Percentiles rank a stretch among this genome's conserved stretches.
These are phyloP conservation scores for Globisporangium megalacanthum DNA, from an alignment of 352 stramenopile species.

Conservation along the genomic window DNA sequence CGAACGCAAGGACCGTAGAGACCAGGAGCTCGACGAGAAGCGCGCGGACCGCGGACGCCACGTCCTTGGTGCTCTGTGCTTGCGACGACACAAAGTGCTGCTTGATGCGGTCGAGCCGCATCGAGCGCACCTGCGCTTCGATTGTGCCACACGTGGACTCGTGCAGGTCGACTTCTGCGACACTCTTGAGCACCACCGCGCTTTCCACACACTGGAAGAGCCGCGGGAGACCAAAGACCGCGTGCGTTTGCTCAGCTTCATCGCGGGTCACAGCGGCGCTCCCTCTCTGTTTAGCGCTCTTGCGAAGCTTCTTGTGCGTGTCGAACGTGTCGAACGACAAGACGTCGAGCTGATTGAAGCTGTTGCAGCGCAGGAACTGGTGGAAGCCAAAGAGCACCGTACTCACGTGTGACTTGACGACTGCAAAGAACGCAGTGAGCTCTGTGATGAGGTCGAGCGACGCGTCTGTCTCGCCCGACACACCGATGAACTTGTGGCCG, in stretches of 20 bases:
- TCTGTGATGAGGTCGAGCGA: conserved; percentile 17
- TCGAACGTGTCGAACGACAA: conserved; percentile 73
- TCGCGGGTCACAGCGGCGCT: conserved; percentile 17
- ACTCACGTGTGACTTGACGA: conserved; percentile 66
- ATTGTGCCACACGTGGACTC: conserved; percentile 51
- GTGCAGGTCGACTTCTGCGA: conserved; percentile 54
- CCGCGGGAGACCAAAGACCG: conserved; percentile 39
- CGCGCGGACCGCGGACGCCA: conserved; percentile 14
- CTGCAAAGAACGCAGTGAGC: conserved; percentile 35
- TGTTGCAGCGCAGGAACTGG: conserved; percentile 70
- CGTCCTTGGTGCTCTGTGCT: conserved; percentile 11
- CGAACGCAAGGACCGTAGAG: conserved; percentile 51
- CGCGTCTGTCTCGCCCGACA: conserved; percentile 10
- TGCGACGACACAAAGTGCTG: conserved; percentile 30
- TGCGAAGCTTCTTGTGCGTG: conserved; percentile 52
- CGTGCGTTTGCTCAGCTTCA: conserved; percentile 39
- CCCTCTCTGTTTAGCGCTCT: conserved; percentile 18
- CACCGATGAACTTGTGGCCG: conserved; percentile 46
- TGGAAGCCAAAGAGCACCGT: conserved; percentile 70
- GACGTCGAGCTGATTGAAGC: conserved; percentile 70
- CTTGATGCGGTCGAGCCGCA: conserved; percentile 47
- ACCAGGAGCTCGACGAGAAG: conserved; percentile 44
- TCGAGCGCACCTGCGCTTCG: conserved; percentile 40
- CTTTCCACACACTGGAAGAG: conserved; percentile 58
- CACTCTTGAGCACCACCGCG: conserved; percentile 45